Evolutionary conservation across 768 basidiomycete genomes (phyloP).

Genomic region (Boletus tomentosulus): DNA sequence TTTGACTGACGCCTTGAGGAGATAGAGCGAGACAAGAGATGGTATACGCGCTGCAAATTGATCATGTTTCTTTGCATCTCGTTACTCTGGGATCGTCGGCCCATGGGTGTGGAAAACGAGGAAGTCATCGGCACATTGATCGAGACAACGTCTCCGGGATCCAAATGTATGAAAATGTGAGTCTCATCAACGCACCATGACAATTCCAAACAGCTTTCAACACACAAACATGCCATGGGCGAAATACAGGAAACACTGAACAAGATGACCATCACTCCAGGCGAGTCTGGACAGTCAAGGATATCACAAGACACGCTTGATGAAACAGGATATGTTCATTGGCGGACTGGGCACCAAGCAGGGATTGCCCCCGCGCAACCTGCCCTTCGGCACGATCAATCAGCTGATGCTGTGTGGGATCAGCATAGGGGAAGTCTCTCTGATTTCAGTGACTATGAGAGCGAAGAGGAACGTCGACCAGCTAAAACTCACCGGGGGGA

Average conservation of each 20-base stretch:
- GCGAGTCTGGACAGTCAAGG: constrained; percentile 28
- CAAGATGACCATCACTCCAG: constrained; percentile 45
- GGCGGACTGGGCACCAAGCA: constrained; percentile 55
- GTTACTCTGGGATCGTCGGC: too few species aligned
- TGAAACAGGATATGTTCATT: constrained; percentile 46
- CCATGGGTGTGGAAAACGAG: constrained; percentile 80
- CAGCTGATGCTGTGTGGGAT: constrained; percentile 38
- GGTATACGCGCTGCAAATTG: too few species aligned
- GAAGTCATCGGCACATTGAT: constrained; percentile 93
- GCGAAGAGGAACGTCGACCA: constrained; percentile 67
- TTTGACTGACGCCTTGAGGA: too few species aligned
- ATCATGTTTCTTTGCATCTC: too few species aligned
- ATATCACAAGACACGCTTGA: constrained; percentile 15
- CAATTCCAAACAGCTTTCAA: constrained; percentile 31
- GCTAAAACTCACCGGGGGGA: constrained; percentile 27
- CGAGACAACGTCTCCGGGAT: constrained; percentile 81
- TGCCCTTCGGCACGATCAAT: constrained; percentile 39
- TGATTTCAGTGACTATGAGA: constrained; percentile 92
- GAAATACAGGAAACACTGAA: constrained; percentile 48
- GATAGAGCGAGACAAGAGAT: too few species aligned
- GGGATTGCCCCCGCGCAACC: constrained; percentile 56
- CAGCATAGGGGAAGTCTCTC: constrained; percentile 70
- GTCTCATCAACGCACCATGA: constrained; percentile 16
- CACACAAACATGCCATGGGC: constrained; percentile 36
- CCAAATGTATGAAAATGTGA: constrained; percentile 77